A percentile compares a stretch with the other conserved stretches of the same genome.
Conservation (phyloP, 192 early-diverging fungal genomes). For the Coemansia guatemalensis region DNA sequence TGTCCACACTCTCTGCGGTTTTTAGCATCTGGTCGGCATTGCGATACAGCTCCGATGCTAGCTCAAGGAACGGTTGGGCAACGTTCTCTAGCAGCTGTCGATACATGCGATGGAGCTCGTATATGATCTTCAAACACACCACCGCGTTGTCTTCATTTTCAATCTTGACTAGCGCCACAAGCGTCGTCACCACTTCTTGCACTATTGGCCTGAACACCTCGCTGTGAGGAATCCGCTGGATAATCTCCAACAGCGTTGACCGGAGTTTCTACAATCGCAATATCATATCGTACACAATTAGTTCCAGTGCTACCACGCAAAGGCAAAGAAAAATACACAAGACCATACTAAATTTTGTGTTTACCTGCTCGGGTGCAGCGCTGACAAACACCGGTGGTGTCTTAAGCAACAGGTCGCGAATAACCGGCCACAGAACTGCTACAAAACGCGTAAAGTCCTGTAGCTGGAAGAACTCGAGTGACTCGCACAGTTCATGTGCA, state of each 20-base stretch:
- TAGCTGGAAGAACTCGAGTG: constrained; percentile 86
- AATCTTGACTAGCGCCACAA: constrained; percentile 74
- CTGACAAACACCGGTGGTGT: constrained; percentile 72
- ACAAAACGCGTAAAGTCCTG: constrained; percentile 81
- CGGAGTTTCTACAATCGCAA: constrained; percentile 71
- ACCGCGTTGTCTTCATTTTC: constrained; percentile 99
- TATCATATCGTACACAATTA: background rate
- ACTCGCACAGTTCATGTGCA: constrained; percentile 84
- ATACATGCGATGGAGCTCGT: constrained; percentile 91
- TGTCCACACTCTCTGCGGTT: constrained; percentile 68
- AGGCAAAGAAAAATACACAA: background rate
- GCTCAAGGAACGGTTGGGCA: constrained; percentile 85
- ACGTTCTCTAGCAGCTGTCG: constrained; percentile 80
- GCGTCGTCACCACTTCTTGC: constrained; percentile 69
- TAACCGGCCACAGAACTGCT: constrained; percentile 77
- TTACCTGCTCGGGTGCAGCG: constrained; percentile 71
- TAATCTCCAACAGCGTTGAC: constrained; percentile 84
- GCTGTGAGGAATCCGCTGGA: constrained; percentile 88
- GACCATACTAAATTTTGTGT: background rate
- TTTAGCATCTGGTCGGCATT: constrained; percentile 78
- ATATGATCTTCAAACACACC: constrained; percentile 89
- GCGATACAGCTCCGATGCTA: constrained; percentile 91
- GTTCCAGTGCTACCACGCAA: background rate
- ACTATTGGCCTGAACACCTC: constrained; percentile 79
- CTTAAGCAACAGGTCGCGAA: constrained; percentile 72